Percentiles rank a stretch among this genome's conserved stretches.
phyloP scores from a whole-genome alignment of 495 filamentous ascomycete genomes.

The Podospora comata region DNA sequence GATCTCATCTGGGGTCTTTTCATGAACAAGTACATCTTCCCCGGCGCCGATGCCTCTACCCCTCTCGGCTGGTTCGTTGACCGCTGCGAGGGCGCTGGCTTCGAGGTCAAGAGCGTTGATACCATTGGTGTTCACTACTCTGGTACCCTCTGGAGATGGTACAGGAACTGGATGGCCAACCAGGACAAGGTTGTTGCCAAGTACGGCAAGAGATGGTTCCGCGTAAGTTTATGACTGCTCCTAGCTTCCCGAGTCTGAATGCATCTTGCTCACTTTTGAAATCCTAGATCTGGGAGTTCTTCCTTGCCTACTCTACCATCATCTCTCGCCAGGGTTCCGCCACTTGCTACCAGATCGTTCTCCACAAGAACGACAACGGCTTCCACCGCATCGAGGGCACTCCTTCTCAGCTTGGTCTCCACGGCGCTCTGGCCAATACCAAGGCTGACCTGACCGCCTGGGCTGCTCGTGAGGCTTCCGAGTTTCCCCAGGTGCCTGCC shows the following conservation, averaged over 20 bases:
- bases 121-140: slow-evolving; percentile 97
- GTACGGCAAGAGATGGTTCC: slow-evolving; percentile 94
- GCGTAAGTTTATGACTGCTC: slow-evolving; percentile 58
- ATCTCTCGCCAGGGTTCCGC: slow-evolving; percentile 88
- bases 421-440: slow-evolving; percentile 58
- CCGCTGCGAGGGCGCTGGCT: slow-evolving; percentile 70
- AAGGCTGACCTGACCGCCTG: slow-evolving; percentile 44
- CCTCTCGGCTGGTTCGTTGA: slow-evolving; percentile 71
- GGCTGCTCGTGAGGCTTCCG: slow-evolving; percentile 44
- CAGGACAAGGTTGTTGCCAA: slow-evolving; percentile 90
- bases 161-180: slow-evolving; percentile 98
- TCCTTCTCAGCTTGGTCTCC: slow-evolving; percentile 66
- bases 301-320: slow-evolving; percentile 92
- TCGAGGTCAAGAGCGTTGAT: slow-evolving; percentile 73
- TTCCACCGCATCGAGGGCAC: slow-evolving; percentile 91
- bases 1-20: slow-evolving; percentile 84
- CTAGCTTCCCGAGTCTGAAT: neutral
- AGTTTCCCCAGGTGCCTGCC: slow-evolving; percentile 40
- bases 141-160: slow-evolving; percentile 97
- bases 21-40: slow-evolving; percentile 93
- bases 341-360: slow-evolving; percentile 91
- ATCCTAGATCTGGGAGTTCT: slow-evolving; percentile 92
- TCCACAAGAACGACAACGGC: slow-evolving; percentile 98
- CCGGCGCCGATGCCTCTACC: slow-evolving; percentile 79
- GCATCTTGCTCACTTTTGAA: slow-evolving; percentile 7